Percentiles rank a stretch among this genome's conserved stretches.
phyloP scores from a whole-genome alignment of 2,329 filamentous ascomycete genomes.

The Fusarium cyanostomum region DNA sequence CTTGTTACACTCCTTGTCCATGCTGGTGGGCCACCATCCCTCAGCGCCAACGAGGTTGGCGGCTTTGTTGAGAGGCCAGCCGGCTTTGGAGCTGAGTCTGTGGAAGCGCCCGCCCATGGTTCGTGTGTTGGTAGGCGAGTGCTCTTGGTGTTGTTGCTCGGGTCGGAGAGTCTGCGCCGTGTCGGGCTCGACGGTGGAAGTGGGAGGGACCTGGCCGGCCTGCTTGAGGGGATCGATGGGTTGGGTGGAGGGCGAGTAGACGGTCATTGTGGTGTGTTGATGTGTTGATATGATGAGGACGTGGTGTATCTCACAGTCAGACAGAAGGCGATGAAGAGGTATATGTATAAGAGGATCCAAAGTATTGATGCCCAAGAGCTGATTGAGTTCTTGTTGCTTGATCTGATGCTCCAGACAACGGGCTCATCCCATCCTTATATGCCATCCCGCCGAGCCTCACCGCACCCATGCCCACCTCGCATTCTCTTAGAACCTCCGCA shows the following conservation, averaged over 20 bases:
- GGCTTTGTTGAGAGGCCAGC: conserved; percentile 72
- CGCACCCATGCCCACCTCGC: not conserved
- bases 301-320: too few species aligned
- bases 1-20: conserved; percentile 80
- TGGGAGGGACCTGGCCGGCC: conserved; percentile 30
- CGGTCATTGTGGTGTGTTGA: conserved; percentile 20
- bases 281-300: not conserved
- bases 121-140: conserved; percentile 38
- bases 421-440: conserved; percentile 32
- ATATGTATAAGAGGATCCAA: not conserved
- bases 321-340: too few species aligned
- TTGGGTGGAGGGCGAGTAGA: conserved; percentile 24
- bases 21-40: conserved; percentile 78
- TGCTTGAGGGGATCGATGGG: conserved; percentile 38
- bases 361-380: conserved; percentile 5
- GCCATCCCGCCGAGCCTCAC: not conserved
- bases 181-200: conserved; percentile 27
- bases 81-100: conserved; percentile 71
- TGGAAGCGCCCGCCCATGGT: conserved; percentile 68
- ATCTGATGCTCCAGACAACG: not conserved
- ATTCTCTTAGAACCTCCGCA: conserved; percentile 31
- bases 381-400: not conserved
- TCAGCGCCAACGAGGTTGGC: conserved; percentile 76
- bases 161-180: conserved; percentile 5
- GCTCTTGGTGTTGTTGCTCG: conserved; percentile 7